Base-by-base conservation (phyloP, 169 alveolate genomes). In the Theileria annulata region DNA sequence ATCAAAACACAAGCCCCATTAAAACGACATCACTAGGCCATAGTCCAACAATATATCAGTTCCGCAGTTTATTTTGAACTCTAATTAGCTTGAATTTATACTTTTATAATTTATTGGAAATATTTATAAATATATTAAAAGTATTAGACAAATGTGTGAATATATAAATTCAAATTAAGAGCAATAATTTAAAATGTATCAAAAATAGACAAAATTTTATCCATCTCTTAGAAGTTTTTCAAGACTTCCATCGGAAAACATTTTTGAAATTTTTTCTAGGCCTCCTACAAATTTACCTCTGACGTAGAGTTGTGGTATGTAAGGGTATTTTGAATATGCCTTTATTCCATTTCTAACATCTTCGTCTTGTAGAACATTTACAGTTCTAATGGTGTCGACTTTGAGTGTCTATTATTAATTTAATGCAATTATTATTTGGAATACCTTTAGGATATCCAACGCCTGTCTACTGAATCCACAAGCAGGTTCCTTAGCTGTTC, bases 201-300 rank as follows among this genome's bases (percentile, higher is more conserved):
- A 2, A 33, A 0, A 30, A 66, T 3, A 27, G 35, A 5, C 8
- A 19, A 19, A n/a, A 17, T 27, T 31, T 42, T 68, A 17, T 17
- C 62, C 31, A 13, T 67, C 77, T 49, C 47, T 33, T 0, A 81
- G 17, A 21, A 95, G 54, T 69, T 91, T 92, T 74, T 95, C 85
- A 19, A 96, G 82, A 37, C 93, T 56, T 15, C 95, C 96, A 42
- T 91, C 93, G 59, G 89, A 88, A 73, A 93, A 96, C 96, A 96
- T 94, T 66, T 91, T 95, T 25, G 76, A 75, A 63, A 96, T 42
- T 70, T 92, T 93, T 81, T 96, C 98, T 71, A 94, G 85, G 21
- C 98, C 98, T n/a, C 98, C 98, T 37, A 96, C 74, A 79, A 96
- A 94, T 58, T 92, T 87, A 23, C 93, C 87, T 17, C 94, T 86